A percentile compares a stretch with the other conserved stretches of the same genome.
phyloP scores from a whole-genome alignment of 2,329 filamentous ascomycete genomes.

The Colletotrichum orbiculare region DNA sequence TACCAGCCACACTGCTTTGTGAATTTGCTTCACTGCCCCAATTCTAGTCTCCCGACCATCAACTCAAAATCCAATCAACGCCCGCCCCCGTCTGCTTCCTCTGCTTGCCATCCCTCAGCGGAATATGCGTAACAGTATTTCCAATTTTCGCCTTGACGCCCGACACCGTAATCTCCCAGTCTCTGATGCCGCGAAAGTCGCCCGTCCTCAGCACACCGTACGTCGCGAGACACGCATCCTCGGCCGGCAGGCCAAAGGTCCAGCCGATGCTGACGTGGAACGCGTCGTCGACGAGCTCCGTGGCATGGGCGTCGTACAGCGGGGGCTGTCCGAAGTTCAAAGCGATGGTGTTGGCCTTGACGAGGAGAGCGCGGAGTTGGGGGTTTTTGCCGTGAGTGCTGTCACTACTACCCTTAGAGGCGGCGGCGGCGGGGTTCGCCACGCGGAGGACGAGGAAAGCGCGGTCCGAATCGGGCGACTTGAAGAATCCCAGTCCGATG shows the following conservation, averaged over 20 bases:
- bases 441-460: constrained; percentile 87
- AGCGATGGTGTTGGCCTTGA: constrained; percentile 73
- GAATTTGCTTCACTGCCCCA: no score
- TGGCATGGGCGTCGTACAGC: constrained; percentile 67
- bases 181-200: constrained; percentile 44
- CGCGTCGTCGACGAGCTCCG: constrained; percentile 51
- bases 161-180: constrained; percentile 64
- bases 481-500: constrained; percentile 59
- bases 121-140: constrained; percentile 70
- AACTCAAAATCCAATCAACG: neutral
- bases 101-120: constrained; percentile 43
- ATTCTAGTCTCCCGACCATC: neutral
- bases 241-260: constrained; percentile 69
- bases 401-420: constrained; percentile 35
- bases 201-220: constrained; percentile 42
- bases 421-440: constrained; percentile 33
- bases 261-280: constrained; percentile 95
- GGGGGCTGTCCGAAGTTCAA: constrained; percentile 71
- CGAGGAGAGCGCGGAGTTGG: constrained; percentile 71
- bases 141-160: constrained; percentile 81
- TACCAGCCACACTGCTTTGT: no score
- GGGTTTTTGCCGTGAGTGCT: constrained; percentile 54
- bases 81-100: neutral
- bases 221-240: constrained; percentile 54
- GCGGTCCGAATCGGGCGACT: constrained; percentile 69